phyloP scores from a whole-genome alignment of 2,329 filamentous ascomycete species.

The Diaporthe sp. region DNA sequence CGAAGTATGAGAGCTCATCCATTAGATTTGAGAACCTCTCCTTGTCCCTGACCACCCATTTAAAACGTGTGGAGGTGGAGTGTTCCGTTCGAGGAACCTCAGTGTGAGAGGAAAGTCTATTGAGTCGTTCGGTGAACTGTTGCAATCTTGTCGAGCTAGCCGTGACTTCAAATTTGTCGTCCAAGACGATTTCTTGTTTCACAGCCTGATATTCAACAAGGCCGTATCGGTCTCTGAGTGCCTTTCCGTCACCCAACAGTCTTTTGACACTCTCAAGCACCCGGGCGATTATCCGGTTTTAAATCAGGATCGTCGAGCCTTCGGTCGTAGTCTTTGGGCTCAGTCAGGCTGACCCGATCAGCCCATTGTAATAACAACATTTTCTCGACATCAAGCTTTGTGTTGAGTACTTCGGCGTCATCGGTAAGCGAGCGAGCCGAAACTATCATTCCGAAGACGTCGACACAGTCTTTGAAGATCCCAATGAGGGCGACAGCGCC shows the following conservation, averaged over 20 bases:
- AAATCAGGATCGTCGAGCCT: background rate
- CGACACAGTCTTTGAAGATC: background rate
- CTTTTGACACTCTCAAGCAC: background rate
- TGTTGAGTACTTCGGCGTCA: background rate
- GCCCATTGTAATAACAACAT: background rate
- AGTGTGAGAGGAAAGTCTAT: background rate
- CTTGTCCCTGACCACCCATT: background rate
- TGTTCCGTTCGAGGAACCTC: fast-evolving
- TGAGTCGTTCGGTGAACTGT: background rate
- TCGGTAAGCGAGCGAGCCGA: background rate
- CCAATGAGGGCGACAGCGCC: background rate
- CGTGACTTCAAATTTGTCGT: fast-evolving
- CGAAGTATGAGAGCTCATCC: background rate
- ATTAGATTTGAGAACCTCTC: background rate
- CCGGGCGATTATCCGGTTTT: background rate
- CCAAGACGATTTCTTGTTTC: fast-evolving
- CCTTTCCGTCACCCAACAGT: background rate
- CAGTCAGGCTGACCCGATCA: background rate
- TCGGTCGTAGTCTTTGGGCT: background rate
- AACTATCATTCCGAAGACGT: background rate
- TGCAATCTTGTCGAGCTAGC: background rate
- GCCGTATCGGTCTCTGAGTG: background rate
- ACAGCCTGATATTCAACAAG: background rate
- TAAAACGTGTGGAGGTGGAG: background rate
- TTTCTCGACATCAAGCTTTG: background rate